Conservation (phyloP, 805 yeast genomes). For the Wickerhamomyces subpelliculosus region DNA sequence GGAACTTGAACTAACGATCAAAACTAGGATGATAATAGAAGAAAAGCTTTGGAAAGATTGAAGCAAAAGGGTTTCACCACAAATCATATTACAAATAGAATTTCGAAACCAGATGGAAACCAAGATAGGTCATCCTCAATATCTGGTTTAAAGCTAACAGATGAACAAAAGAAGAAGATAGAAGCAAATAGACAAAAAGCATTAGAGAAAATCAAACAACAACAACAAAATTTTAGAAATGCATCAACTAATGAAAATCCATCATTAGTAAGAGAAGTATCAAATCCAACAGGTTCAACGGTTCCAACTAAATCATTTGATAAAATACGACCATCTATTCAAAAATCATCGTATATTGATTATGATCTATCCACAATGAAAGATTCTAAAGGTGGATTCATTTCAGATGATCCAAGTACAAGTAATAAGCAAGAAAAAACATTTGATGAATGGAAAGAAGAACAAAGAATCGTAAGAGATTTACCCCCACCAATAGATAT, state of each 20-base stretch:
- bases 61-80: conserved; percentile 33
- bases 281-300: conserved; percentile 2
- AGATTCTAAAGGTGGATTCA: conserved; percentile 83
- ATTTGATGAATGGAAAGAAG: conserved; percentile 42
- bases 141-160: conserved; percentile 28
- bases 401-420: conserved; percentile 20
- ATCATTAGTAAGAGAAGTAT: conserved; percentile 5
- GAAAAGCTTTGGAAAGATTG: conserved; percentile 53
- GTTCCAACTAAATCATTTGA: conserved; percentile 17
- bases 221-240: conserved; percentile 30
- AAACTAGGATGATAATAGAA: conserved; percentile 54
- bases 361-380: conserved; percentile 88
- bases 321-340: conserved; percentile 39
- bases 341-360: conserved; percentile 64
- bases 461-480: conserved; percentile 40
- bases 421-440: conserved; percentile 25
- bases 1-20: not conserved
- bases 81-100: conserved; percentile 9
- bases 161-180: conserved; percentile 42
- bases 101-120: conserved; percentile 7
- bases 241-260: conserved; percentile 23
- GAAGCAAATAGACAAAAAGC: conserved; percentile 51
- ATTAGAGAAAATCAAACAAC: conserved; percentile 32
- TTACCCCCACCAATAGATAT: conserved; percentile 70
- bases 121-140: conserved; percentile 3